A percentile compares a stretch with the other conserved stretches of the same genome.
Conservation (phyloP, 192 early-diverging fungal genomes). For the Kappamyces sp. region DNA sequence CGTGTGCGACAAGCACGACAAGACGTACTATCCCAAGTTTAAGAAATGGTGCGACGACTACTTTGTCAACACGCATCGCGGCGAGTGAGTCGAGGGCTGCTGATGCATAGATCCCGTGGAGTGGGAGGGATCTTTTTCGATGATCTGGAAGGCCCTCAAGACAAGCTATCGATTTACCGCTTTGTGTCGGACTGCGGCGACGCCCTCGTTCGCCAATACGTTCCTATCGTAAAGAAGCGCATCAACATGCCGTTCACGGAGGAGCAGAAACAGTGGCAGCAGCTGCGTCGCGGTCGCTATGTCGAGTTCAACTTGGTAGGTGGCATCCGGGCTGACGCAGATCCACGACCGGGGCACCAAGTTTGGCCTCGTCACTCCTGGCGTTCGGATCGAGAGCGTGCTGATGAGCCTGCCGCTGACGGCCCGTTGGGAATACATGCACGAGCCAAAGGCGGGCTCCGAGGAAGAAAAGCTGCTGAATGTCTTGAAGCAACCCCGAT, state of each 20-base stretch:
- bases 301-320: constrained; percentile 94
- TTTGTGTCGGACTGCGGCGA: constrained; percentile 82
- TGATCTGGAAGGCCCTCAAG: constrained; percentile 59
- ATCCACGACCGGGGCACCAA: constrained; percentile 93
- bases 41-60: constrained; percentile 98
- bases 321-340: constrained; percentile 14
- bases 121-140: constrained; percentile 99
- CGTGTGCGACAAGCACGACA: constrained; percentile 86
- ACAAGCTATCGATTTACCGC: constrained; percentile 60
- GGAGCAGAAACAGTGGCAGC: constrained; percentile 86
- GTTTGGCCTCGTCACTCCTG: constrained; percentile 94
- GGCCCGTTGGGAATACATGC: constrained; percentile 93
- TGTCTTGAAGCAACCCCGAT: constrained; percentile 68
- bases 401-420: constrained; percentile 89
- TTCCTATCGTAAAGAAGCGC: constrained; percentile 78
- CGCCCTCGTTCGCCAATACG: constrained; percentile 74
- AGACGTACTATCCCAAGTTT: constrained; percentile 76
- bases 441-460: constrained; percentile 59
- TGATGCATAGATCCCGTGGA: constrained; percentile 55
- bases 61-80: constrained; percentile 80
- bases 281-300: constrained; percentile 89
- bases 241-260: constrained; percentile 72
- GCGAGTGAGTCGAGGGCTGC: constrained; percentile 35
- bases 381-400: constrained; percentile 92
- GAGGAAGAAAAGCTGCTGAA: constrained; percentile 70